phyloP scores from a whole-genome alignment of 176 grass and related monocot genomes.

The Eragrostis curvula region DNA sequence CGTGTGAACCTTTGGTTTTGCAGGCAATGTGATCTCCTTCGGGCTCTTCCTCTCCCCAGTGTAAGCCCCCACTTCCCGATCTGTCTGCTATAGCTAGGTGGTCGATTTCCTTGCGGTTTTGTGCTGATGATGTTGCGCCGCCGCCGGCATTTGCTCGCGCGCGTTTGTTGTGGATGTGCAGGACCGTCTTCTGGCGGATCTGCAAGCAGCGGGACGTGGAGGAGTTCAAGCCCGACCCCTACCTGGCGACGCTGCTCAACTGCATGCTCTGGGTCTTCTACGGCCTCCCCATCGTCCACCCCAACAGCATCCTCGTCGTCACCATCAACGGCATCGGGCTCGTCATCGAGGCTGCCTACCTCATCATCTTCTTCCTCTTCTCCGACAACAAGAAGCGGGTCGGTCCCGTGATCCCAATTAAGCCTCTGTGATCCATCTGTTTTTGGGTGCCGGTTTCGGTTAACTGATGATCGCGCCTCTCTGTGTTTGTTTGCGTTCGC shows the following conservation, averaged over 20 bases:
- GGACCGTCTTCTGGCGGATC: conserved; percentile 70
- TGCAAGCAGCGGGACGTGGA: conserved; percentile 59
- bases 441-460: not conserved
- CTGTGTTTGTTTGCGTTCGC: not conserved
- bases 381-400: conserved; percentile 50
- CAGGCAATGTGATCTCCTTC: conserved; percentile 84
- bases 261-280: conserved; percentile 89
- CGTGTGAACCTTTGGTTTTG: not conserved
- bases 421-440: not conserved
- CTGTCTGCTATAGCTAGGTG: not conserved
- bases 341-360: conserved; percentile 62
- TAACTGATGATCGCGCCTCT: not conserved
- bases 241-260: conserved; percentile 93
- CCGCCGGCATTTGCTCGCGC: not conserved
- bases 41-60: conserved; percentile 81
- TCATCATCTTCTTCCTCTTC: conserved; percentile 68
- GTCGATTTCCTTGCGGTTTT: conserved; percentile 17
- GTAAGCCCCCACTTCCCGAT: conserved; percentile 44
- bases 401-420: not conserved
- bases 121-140: not conserved
- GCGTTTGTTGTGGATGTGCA: conserved; percentile 27
- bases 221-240: conserved; percentile 74
- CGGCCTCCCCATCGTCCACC: conserved; percentile 81
- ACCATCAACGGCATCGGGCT: conserved; percentile 85
- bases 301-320: conserved; percentile 77